These are phyloP conservation scores for Earliella scabrosa DNA, from an alignment of 1,284 basidiomycete species.

Conservation along the genomic window DNA sequence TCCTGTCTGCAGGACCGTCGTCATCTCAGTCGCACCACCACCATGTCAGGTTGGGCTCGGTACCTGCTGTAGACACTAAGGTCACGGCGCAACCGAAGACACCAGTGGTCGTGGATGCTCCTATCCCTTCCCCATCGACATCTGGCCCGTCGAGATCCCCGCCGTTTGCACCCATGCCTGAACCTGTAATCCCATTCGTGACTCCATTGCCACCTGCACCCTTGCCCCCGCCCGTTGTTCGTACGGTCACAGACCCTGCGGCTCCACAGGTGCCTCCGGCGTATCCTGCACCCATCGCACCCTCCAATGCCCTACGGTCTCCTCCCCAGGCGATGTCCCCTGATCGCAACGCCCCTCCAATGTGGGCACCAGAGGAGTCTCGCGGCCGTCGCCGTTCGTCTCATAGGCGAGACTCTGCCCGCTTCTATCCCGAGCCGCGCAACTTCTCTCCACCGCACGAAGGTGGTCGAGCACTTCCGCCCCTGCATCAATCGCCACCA, in stretches of 20 bases:
- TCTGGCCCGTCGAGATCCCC: not conserved
- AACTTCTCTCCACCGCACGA: not conserved
- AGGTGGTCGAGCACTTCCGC: not conserved
- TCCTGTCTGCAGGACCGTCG: constrained; percentile 14
- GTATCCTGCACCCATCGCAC: not conserved
- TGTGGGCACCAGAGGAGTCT: constrained; percentile 2
- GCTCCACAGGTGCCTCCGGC: not conserved
- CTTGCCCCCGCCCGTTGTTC: not conserved
- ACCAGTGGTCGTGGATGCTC: constrained; percentile 14
- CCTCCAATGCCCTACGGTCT: too few relatives aligned
- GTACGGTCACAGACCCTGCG: not conserved
- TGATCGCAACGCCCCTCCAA: not conserved
- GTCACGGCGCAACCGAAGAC: constrained; percentile 3
- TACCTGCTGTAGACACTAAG: constrained; percentile 14
- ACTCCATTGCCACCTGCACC: not conserved
- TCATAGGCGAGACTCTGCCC: constrained; percentile 22
- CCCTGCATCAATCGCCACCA: not conserved
- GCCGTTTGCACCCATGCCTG: not conserved
- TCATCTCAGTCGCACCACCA: constrained; percentile 32
- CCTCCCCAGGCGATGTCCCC: not conserved
- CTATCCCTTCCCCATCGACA: not conserved
- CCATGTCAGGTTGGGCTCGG: constrained; percentile 17
- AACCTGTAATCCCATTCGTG: not conserved
- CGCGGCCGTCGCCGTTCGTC: constrained; percentile 15
- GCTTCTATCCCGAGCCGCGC: constrained; percentile 4